These are phyloP conservation scores for Phytophthora capsici DNA, from an alignment of 352 stramenopile genomes.

Conservation along the genomic window DNA sequence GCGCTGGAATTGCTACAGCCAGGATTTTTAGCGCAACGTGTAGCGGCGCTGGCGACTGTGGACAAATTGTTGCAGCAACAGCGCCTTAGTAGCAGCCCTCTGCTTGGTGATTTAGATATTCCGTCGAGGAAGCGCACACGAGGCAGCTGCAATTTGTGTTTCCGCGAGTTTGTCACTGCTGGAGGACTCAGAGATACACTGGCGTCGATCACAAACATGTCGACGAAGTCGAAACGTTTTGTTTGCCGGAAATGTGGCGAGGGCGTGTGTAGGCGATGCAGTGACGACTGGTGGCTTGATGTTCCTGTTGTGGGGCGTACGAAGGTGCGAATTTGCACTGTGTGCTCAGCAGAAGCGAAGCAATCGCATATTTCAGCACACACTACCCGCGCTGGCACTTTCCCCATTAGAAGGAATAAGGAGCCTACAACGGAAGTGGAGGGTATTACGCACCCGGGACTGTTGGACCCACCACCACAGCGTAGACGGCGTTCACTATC, in stretches of 20 bases:
- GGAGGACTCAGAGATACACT: conserved; percentile 35
- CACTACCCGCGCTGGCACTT: conserved; percentile 31
- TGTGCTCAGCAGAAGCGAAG: conserved; percentile 78
- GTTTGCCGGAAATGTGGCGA: conserved; percentile 85
- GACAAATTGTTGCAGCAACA: conserved; percentile 85
- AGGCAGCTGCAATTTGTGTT: conserved; percentile 76
- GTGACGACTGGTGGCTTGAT: conserved; percentile 81
- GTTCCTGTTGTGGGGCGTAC: conserved; percentile 78
- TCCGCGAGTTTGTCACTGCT: conserved; percentile 60
- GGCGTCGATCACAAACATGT: conserved; percentile 35
- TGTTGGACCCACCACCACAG: conserved; percentile 18
- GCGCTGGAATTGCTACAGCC: conserved; percentile 70
- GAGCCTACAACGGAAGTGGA: conserved; percentile 30
- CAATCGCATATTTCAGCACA: conserved; percentile 54
- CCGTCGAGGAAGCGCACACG: conserved; percentile 34
- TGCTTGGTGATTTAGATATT: conserved; percentile 85
- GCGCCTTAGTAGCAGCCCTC: conserved; percentile 72
- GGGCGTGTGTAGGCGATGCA: conserved; percentile 78
- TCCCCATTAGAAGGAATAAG: conserved; percentile 14
- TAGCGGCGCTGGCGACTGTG: conserved; percentile 70
- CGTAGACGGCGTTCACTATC: conserved; percentile 30
- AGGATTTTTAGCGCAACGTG: conserved; percentile 68
- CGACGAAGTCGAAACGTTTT: conserved; percentile 54
- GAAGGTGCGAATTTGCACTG: conserved; percentile 85
- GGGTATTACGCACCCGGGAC: conserved; percentile 32